A percentile compares a stretch with the other conserved stretches of the same genome.
These are phyloP conservation scores for Pseudoperonospora humuli DNA, from an alignment of 352 stramenopile species.

Conservation along the genomic window DNA sequence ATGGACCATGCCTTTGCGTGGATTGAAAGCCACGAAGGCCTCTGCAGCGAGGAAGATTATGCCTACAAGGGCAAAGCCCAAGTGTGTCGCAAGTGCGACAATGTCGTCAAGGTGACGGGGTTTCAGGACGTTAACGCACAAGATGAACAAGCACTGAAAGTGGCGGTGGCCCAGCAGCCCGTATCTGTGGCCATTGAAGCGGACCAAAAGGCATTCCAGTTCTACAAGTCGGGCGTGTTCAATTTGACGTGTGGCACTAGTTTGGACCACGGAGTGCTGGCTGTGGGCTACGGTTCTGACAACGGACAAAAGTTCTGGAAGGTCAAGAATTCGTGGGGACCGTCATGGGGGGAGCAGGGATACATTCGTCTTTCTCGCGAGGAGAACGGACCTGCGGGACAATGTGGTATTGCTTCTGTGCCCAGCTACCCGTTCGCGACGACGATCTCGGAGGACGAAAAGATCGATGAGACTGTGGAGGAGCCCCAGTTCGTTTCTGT, in stretches of 20 bases:
- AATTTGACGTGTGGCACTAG: constrained; percentile 40
- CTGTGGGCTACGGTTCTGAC: constrained; percentile 87
- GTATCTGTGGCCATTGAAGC: constrained; percentile 87
- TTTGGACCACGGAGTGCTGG: constrained; percentile 92
- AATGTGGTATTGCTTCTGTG: constrained; percentile 90
- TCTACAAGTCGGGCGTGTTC: constrained; percentile 73
- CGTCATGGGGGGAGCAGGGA: constrained; percentile 82
- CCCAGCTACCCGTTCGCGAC: constrained; percentile 63
- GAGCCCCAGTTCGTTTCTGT: constrained; percentile 7
- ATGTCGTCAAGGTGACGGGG: constrained; percentile 76
- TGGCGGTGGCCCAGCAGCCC: constrained; percentile 71
- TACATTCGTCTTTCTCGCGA: constrained; percentile 81
- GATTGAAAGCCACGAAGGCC: constrained; percentile 84
- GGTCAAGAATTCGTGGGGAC: constrained; percentile 92
- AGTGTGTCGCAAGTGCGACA: constrained; percentile 75
- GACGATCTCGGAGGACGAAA: constrained; percentile 13
- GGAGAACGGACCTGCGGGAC: constrained; percentile 88
- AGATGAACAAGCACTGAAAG: constrained; percentile 78
- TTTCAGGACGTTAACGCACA: constrained; percentile 69
- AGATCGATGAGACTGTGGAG: constrained; percentile 4
- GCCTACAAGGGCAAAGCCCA: constrained; percentile 85
- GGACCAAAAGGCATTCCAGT: constrained; percentile 69
- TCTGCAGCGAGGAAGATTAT: constrained; percentile 95
- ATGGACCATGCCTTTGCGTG: constrained; percentile 98
- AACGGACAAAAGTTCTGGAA: constrained; percentile 91